These are phyloP conservation scores for Leptoxyphium fumago DNA, from an alignment of 2,329 filamentous ascomycete species.

Conservation along the genomic window DNA sequence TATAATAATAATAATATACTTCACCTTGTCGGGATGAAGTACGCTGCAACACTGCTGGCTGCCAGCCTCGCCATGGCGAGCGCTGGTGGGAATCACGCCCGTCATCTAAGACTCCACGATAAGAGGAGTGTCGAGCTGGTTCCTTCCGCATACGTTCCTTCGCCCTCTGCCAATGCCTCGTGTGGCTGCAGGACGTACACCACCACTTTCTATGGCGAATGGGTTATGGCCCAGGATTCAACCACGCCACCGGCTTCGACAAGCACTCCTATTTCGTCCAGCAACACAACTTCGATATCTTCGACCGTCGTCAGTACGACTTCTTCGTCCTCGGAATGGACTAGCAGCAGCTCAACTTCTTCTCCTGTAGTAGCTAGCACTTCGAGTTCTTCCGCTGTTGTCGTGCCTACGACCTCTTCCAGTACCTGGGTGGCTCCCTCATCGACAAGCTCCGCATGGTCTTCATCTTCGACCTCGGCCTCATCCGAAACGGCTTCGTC, in stretches of 20 bases:
- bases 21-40: background rate
- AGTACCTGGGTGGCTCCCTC: background rate
- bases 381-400: too few relatives aligned
- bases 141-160: conserved; percentile 1
- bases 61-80: conserved; percentile 5
- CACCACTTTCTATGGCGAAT: conserved; percentile 52
- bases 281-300: conserved; percentile 1
- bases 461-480: background rate
- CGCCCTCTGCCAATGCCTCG: conserved; percentile 3
- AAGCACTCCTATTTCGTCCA: conserved; percentile 2
- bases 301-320: background rate
- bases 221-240: conserved; percentile 26
- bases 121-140: conserved; percentile 1
- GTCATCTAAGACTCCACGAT: conserved; percentile 6
- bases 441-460: background rate
- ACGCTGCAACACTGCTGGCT: conserved; percentile 5
- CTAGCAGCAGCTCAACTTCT: too few relatives aligned
- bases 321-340: background rate
- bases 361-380: too few relatives aligned
- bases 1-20: too few relatives aligned
- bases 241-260: conserved; percentile 5
- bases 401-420: background rate
- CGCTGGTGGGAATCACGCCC: conserved; percentile 6
- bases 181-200: conserved; percentile 65
- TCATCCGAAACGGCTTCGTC: background rate